Percentiles rank a stretch among this genome's conserved stretches.
phyloP scores from a whole-genome alignment of 2,329 filamentous ascomycete species.

The Neofusicoccum umdonicola region DNA sequence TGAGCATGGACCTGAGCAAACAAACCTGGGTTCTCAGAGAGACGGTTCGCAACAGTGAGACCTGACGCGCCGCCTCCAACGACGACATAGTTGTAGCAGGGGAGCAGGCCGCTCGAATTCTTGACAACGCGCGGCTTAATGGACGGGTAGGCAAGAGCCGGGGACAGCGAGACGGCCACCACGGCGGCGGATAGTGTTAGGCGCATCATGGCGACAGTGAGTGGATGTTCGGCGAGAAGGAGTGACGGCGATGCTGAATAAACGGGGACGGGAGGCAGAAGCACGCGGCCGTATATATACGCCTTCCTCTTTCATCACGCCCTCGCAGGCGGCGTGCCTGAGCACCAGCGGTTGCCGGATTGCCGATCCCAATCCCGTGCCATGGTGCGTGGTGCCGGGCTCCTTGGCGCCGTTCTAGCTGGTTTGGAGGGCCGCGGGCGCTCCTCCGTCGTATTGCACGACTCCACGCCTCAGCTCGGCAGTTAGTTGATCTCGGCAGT shows the following conservation, averaged over 20 bases:
- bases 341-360: not conserved
- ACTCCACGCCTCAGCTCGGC: not conserved
- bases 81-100: slow-evolving; percentile 14
- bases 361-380: slow-evolving; percentile 12
- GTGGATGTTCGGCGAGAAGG: not conserved
- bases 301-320: not conserved
- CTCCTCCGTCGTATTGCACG: not conserved
- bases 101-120: not conserved
- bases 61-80: slow-evolving; percentile 22
- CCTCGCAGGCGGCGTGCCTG: not conserved
- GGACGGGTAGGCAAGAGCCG: not conserved
- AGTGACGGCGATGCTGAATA: not conserved
- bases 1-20: not conserved
- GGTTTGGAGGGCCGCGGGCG: not conserved
- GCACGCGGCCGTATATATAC: not conserved
- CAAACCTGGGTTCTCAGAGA: slow-evolving; percentile 25
- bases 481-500: not conserved
- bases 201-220: not conserved
- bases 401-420: slow-evolving; percentile 4
- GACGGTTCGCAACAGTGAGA: slow-evolving; percentile 21
- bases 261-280: not conserved
- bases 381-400: not conserved
- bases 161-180: not conserved
- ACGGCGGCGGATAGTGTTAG: not conserved
- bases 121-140: not conserved